Evolutionary conservation across 305 asterid species (phyloP), one percentile per base, ranked within the genome.

Genomic region (Fraxinus sp.): DNA sequence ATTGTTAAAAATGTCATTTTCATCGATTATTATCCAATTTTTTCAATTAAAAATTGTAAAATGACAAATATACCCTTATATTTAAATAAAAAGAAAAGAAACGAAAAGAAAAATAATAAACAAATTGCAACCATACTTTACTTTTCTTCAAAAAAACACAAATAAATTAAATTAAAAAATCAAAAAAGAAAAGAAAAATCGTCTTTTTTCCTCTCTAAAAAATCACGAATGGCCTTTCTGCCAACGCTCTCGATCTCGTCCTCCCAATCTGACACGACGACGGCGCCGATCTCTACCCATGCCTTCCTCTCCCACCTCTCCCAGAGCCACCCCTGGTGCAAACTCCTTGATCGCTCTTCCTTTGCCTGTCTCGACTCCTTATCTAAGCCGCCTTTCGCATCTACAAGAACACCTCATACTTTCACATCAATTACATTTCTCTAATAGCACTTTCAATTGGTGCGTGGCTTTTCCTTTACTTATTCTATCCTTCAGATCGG

Each of bases 271-370:
- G 89, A 89, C 57, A 80, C 90, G 33, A 41, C 91, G 88, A 75
- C 84, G 33, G 14, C 89, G 20, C 87, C 92, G 8, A 84, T 87
- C 72, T 83, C 91, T 83, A 87, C 92, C 37, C 91, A 91, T 7
- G 95, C 88, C 52, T 90, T 91, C 83, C 22, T 88, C 52, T 80
- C 90, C 39, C 91, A 91, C 46, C 85, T 90, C 78, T 80, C 43
- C 82, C 28, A 26, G 28, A 26, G 28, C 28, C 28, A 26, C 62
- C 95, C 93, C 28, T 89, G 93, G 92, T 41, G 36, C 4, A 92
- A 92, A 78, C 92, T 92, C 73, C 36, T 90, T 37, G 93, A 92
- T 20, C 92, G 93, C 55, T 81, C 92, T 68, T 86, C 95, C 83
- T 88, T 92, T 86, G 46, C 92, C 82, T 90, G 93, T 26, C 93